Evolutionary conservation across 2,329 filamentous ascomycete species (phyloP), one percentile per base, ranked within the genome.

Genomic region (Fusarium transvaalense): DNA sequence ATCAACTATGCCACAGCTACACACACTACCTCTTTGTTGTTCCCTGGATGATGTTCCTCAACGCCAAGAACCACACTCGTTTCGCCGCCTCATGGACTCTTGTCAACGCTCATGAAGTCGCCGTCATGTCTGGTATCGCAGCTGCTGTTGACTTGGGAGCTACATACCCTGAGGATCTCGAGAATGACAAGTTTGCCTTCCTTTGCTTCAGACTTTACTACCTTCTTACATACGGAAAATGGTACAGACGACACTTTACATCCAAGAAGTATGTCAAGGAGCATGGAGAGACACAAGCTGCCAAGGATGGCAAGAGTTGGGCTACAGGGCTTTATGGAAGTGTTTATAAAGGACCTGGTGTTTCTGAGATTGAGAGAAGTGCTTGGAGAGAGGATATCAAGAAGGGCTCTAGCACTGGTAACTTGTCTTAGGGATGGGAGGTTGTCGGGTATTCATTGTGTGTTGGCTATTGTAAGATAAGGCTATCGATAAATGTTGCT

Each of bases 191-290:
- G 54, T 91, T 89, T 71, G 86, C 88, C 0, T 82, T 90, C 56
- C 71, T 90, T 61, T 82, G 83, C 47, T 91, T 90, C 71, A 76
- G 88, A 42, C 73, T 90, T 61, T 90, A 90, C 67, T 89, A 89
- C 61, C 76, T 90, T 48, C 74, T 91, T 4, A 77, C 81, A 0
- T 90, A 90, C 69, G 88, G 88, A 23, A 85, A 84, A 68, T 89
- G 88, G 88, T 89, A 89, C 72, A 77, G 81, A 12, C 73, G 78
- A 19, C 68, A 66, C n/a, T 72, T 73, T 39, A 79, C 78, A 0
- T 68, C 65, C 0, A 71, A 71, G 35, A 54, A 66, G 45, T 60
- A 69, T 23, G 3, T 23, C 15, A 0, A 27, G 37, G 17, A n/a
- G 7, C 10, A 72, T 67, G 6, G 69, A 75, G 61, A 80, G 78